Evolutionary conservation across 2,329 filamentous ascomycete genomes (phyloP).

Genomic region (Fusarium siculi): DNA sequence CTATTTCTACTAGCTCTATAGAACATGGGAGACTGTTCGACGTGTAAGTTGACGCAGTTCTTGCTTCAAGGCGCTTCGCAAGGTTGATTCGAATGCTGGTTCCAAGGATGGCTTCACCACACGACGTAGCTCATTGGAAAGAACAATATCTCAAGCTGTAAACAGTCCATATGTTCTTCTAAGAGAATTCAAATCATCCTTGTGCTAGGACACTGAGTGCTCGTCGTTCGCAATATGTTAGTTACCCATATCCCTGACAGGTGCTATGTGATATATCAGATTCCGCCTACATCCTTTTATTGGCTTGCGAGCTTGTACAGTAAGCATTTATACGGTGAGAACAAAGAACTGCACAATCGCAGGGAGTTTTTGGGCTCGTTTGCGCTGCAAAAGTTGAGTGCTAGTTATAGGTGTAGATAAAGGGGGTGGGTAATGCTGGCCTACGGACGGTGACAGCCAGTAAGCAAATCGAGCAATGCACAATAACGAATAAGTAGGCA

Average conservation of each 20-base stretch:
- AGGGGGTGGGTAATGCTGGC: background rate
- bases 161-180: background rate
- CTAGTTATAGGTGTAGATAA: background rate
- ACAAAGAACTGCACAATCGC: background rate
- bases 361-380: too few species aligned
- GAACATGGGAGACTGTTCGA: background rate
- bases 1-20: background rate
- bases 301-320: background rate
- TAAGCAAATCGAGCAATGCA: background rate
- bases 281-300: background rate
- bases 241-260: background rate
- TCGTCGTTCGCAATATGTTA: background rate
- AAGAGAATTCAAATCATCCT: background rate
- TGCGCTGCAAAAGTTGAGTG: background rate
- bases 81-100: background rate
- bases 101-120: background rate
- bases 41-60: background rate
- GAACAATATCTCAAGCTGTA: background rate
- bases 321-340: background rate
- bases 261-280: constrained; percentile 9
- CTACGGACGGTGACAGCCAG: background rate
- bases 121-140: background rate
- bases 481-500: background rate
- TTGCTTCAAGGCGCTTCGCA: background rate
- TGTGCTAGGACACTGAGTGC: background rate